Evolutionary conservation across 441 rosid genomes (phyloP).

Genomic region (Kokia cookei): DNA sequence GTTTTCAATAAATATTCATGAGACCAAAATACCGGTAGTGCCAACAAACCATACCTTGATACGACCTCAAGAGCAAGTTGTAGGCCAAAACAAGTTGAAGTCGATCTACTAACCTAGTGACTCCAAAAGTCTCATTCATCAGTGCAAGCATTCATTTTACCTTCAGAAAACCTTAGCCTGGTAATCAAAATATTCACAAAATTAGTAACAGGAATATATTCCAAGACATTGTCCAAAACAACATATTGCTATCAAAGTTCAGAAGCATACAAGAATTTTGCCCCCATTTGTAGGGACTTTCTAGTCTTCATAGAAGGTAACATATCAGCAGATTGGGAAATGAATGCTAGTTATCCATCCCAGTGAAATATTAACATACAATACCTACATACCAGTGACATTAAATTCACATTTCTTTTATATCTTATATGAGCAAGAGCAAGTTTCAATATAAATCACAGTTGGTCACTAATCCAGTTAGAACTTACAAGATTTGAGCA

Average conservation of each 20-base stretch:
- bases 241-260: background rate
- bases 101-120: background rate
- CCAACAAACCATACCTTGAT: background rate
- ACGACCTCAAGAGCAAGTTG: background rate
- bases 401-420: background rate
- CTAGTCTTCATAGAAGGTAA: background rate
- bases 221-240: background rate
- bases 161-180: background rate
- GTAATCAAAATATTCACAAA: background rate
- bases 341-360: background rate
- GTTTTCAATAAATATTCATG: background rate
- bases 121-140: constrained; percentile 1
- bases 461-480: background rate
- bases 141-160: background rate
- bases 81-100: background rate
- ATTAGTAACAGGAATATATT: background rate
- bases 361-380: background rate
- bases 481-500: background rate
- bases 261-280: background rate
- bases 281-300: background rate
- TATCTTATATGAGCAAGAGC: background rate
- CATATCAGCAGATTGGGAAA: background rate
- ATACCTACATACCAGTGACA: background rate
- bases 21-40: background rate
- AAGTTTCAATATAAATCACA: background rate